These are phyloP conservation scores for Talaromyces islandicus DNA, from an alignment of 2,329 filamentous ascomycete genomes.

Conservation along the genomic window DNA sequence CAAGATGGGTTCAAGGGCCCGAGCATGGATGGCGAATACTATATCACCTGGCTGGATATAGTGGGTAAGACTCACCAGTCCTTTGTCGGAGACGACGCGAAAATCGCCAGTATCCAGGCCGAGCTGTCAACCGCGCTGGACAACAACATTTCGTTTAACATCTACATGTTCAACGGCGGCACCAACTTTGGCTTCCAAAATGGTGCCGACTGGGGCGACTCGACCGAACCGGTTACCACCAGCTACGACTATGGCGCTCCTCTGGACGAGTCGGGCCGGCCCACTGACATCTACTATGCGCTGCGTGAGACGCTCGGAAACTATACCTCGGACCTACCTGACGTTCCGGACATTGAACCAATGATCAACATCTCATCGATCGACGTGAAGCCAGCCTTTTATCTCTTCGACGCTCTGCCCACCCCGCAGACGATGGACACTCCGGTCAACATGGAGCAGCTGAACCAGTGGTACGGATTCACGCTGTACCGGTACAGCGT, in stretches of 20 bases:
- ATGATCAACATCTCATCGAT: slow-evolving; percentile 2
- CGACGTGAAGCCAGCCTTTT: neutral
- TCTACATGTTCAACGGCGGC: slow-evolving; percentile 51
- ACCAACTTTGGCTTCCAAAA: slow-evolving; percentile 47
- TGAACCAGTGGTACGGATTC: slow-evolving; percentile 42
- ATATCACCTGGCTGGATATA: slow-evolving; percentile 39
- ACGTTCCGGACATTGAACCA: neutral
- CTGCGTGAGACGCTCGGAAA: slow-evolving; percentile 15
- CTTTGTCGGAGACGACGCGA: neutral
- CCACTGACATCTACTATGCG: slow-evolving; percentile 39
- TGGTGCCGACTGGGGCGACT: slow-evolving; percentile 39
- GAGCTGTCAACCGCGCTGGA: slow-evolving; percentile 35
- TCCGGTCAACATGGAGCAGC: slow-evolving; percentile 43
- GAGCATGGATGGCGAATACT: slow-evolving; percentile 27
- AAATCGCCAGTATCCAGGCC: slow-evolving; percentile 9
- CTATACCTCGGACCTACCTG: neutral
- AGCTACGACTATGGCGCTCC: slow-evolving; percentile 49
- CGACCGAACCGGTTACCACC: slow-evolving; percentile 35
- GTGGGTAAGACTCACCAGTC: slow-evolving; percentile 39
- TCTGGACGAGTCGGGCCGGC: slow-evolving; percentile 45
- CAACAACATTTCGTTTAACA: slow-evolving; percentile 39
- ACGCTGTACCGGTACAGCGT: slow-evolving; percentile 38
- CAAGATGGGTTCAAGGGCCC: neutral
- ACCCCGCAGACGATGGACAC: slow-evolving; percentile 15
- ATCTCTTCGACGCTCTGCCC: slow-evolving; percentile 2